Evolutionary conservation across 495 filamentous ascomycete species (phyloP), one percentile per base, ranked within the genome.

Genomic region (Penicillium coprophilum): DNA sequence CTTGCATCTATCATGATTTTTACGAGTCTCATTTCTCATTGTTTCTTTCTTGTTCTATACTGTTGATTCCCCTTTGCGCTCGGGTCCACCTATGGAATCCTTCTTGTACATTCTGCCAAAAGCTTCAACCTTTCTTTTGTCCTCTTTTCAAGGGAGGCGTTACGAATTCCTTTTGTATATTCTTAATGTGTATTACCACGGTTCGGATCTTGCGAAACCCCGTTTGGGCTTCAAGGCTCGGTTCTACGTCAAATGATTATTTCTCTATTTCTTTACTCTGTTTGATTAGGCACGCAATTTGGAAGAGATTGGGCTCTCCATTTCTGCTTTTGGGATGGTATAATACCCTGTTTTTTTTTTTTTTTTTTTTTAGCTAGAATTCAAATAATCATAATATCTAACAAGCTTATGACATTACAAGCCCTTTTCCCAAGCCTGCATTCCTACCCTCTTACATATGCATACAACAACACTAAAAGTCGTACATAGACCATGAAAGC

Each of bases 111-210:
- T 71, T 67, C 41, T 69, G 43, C 50, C 43, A 58, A 68, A 63
- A 68, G 44, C 57, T 50, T 41, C 53, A 41, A 55, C 31, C 63
- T 64, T 51, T 50, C 53, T 55, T 36, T 52, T 61, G 63, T 61
- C 65, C 60, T 62, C 53, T 54, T 60, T 58, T 66, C 59, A 59
- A 53, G 48, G 59, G 56, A 66, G 64, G 38, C 55, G 46, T 34
- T 57, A 53, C 51, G 50, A 56, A 46, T 69, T 55, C 59, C 60
- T 44, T 68, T 71, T 72, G 66, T 74, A 54, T 54, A 70, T 58
- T 62, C 65, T 58, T 73, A 71, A 72, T 65, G 60, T 74, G 72
- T 75, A 73, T 65, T 63, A 66, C 53, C 70, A 70, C 56, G 63
- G 56, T 60, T 59, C 39, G 56, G 58, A 64, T 54, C 53, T 46